phyloP scores from a whole-genome alignment of 257 asterid genomes.

The Ballota nigra region DNA sequence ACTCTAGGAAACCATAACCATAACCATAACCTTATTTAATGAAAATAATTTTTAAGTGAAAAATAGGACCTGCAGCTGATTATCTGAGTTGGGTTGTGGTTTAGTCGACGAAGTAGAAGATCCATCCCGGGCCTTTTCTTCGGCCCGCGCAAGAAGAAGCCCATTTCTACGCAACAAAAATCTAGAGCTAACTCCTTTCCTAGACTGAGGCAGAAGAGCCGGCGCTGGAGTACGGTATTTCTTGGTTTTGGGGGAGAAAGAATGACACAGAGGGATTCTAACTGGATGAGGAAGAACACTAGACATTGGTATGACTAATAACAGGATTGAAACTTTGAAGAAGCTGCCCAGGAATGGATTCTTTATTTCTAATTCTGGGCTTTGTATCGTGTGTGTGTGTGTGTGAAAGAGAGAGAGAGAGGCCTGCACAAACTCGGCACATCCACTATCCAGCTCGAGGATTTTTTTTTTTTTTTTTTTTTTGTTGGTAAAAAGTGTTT shows the following conservation, averaged over 20 bases:
- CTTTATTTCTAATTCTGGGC: neutral
- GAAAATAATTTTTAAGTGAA: neutral
- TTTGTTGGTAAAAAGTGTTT: neutral
- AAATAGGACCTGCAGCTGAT: slow-evolving; percentile 46
- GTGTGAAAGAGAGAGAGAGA: neutral
- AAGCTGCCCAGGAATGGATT: neutral
- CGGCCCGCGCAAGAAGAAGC: slow-evolving; percentile 68
- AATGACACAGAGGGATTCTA: slow-evolving; percentile 27
- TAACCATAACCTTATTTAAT: neutral
- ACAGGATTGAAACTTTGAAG: slow-evolving; percentile 16
- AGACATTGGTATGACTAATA: slow-evolving; percentile 36
- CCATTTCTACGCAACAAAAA: slow-evolving; percentile 43
- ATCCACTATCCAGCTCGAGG: neutral
- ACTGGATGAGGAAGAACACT: slow-evolving; percentile 39
- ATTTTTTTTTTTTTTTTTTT: neutral
- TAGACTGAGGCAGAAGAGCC: slow-evolving; percentile 25
- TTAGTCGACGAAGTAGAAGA: slow-evolving; percentile 47
- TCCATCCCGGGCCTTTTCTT: slow-evolving; percentile 52
- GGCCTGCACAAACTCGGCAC: slow-evolving; percentile 1
- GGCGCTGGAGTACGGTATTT: slow-evolving; percentile 24
- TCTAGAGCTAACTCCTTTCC: slow-evolving; percentile 30
- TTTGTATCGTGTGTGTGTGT: neutral
- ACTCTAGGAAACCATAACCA: neutral
- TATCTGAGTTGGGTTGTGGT: slow-evolving; percentile 33
- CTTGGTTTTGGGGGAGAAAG: slow-evolving; percentile 33